These are phyloP conservation scores for Colletotrichum cereale DNA, from an alignment of 2,329 filamentous ascomycete genomes.

Conservation along the genomic window DNA sequence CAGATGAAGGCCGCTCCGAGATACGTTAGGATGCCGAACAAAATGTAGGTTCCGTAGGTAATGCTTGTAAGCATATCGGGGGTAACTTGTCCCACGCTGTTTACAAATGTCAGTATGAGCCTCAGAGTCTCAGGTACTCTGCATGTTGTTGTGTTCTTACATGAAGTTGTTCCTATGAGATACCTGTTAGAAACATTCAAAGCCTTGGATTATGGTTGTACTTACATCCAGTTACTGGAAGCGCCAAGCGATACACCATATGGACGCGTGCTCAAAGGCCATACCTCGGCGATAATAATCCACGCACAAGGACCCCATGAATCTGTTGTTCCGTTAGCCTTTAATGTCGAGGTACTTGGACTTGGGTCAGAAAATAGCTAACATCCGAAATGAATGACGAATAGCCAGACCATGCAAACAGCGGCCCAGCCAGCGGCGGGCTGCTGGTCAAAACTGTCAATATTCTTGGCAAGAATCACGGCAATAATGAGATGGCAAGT, in stretches of 20 bases:
- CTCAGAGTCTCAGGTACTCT: too few relatives aligned
- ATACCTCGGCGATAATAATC: slow-evolving; percentile 82
- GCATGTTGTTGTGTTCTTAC: neutral
- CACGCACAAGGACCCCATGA: slow-evolving; percentile 81
- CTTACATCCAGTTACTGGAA: slow-evolving; percentile 73
- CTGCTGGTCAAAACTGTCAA: slow-evolving; percentile 69
- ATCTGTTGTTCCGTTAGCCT: slow-evolving; percentile 53
- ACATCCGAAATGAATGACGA: slow-evolving; percentile 79
- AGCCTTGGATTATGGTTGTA: neutral
- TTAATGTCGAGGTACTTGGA: slow-evolving; percentile 45
- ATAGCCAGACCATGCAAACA: slow-evolving; percentile 78
- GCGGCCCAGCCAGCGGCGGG: slow-evolving; percentile 74
- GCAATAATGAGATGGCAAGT: slow-evolving; percentile 79
- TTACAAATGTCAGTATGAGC: neutral
- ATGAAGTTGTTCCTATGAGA: slow-evolving; percentile 66
- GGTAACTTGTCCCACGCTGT: slow-evolving; percentile 73
- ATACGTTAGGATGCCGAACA: slow-evolving; percentile 76
- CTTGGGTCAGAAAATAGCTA: slow-evolving; percentile 71
- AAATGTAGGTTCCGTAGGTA: slow-evolving; percentile 77
- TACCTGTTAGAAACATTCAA: neutral
- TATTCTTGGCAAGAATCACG: slow-evolving; percentile 73
- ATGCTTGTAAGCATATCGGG: slow-evolving; percentile 75
- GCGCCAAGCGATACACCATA: slow-evolving; percentile 79
- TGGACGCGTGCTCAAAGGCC: slow-evolving; percentile 76
- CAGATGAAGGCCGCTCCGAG: slow-evolving; percentile 72